Conservation (phyloP, 192 early-diverging fungal species). For the Podila horticola region DNA sequence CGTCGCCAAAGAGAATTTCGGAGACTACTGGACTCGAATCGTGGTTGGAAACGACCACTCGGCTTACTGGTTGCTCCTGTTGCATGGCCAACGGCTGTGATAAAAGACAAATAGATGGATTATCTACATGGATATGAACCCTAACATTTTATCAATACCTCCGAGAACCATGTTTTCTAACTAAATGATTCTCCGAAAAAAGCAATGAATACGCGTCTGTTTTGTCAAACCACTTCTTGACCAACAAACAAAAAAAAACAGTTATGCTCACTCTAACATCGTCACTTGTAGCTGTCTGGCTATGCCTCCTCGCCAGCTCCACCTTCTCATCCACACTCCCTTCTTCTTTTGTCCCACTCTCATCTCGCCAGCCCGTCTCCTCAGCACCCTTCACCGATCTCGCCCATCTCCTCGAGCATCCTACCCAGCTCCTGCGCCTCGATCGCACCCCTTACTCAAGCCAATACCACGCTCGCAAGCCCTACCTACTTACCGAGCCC, state of each 20-base stretch:
- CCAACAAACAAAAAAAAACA: not conserved
- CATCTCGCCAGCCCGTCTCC: not conserved
- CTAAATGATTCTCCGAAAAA: too few relatives aligned
- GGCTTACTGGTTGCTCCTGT: too few relatives aligned
- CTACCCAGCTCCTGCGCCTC: not conserved
- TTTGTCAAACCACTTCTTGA: too few relatives aligned
- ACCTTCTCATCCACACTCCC: not conserved
- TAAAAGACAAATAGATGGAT: too few relatives aligned
- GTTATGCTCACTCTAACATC: not conserved
- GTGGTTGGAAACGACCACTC: too few relatives aligned
- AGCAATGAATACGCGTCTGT: too few relatives aligned
- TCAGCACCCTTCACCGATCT: not conserved
- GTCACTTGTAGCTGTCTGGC: not conserved
- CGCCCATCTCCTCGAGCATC: not conserved
- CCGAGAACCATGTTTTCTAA: too few relatives aligned
- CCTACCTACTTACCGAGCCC: not conserved
- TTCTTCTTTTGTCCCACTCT: not conserved
- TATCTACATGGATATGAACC: too few relatives aligned
- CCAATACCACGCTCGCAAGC: not conserved
- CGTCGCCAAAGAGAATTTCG: too few relatives aligned
- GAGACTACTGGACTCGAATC: too few relatives aligned
- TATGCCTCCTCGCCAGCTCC: not conserved
- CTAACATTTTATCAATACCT: too few relatives aligned
- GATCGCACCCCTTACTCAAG: not conserved
- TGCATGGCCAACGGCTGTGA: too few relatives aligned